Evolutionary conservation across 352 stramenopile species (phyloP), one percentile per base, ranked within the genome.

Genomic region (Globisporangium cystogenes): DNA sequence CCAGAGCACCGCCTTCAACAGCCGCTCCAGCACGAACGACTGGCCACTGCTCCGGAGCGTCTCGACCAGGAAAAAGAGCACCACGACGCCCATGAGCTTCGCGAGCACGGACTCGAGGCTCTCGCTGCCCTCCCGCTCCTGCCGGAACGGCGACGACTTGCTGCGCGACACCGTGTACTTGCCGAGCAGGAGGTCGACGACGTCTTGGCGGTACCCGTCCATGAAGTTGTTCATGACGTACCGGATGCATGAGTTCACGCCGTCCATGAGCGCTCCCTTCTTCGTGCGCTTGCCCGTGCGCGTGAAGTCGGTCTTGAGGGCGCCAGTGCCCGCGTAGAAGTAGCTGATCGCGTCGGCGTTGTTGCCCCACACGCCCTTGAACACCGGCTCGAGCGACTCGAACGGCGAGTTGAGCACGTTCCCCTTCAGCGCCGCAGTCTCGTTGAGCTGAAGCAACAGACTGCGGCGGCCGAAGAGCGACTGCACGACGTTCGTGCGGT

Each of bases 141-240:
- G 53, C 21, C 62, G 58, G 55, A 89, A 82, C 37, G 76, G 69
- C 36, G 77, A 83, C 26, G 64, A 60, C 37, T 83, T 85, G 61
- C 60, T 78, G 39, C 74, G 71, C 41, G 61, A 78, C 15, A 76
- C 63, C 0, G 63, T 46, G 59, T 75, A 87, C 45, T 80, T 74
- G 8, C 79, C 79, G 12, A 97, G 70, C 40, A 98, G 58, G 33
- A 98, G 67, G 48, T 98, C 91, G 51, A 98, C 83, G 42, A 91
- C 90, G 65, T 98, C 95, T 72, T 98, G 94, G 39, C 81, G 86
- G 60, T 95, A 74, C 4, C 87, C 91, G 71, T 99, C 96, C 51
- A 88, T 68, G 68, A 99, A 98, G 61, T 98, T 98, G 72, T 98
- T 98, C 5, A 96, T 74, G 67, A 98, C 92, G 71, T 98, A 99